Evolutionary conservation across 2,329 filamentous ascomycete genomes (phyloP).

Genomic region (Beauveria bassiana): DNA sequence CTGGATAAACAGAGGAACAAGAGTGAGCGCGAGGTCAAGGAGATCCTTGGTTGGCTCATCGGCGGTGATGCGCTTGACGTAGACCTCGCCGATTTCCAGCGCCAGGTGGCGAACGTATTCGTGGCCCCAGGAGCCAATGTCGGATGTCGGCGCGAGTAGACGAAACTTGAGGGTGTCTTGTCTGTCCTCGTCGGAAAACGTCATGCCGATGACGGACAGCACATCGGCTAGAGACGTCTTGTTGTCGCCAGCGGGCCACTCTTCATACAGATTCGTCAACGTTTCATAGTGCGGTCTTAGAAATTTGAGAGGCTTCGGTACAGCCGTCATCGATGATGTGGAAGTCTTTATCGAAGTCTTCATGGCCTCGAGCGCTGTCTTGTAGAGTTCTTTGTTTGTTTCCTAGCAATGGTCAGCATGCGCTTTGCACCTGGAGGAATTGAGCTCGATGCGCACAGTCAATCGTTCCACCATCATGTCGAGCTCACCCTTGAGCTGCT

Average conservation of each 20-base stretch:
- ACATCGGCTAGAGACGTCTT: conserved; percentile 91
- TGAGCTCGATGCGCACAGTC: conserved; percentile 50
- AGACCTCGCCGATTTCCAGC: conserved; percentile 91
- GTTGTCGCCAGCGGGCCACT: conserved; percentile 76
- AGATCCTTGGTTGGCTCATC: conserved; percentile 81
- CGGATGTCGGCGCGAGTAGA: conserved; percentile 78
- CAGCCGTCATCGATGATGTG: conserved; percentile 98
- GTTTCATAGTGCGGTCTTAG: conserved; percentile 92
- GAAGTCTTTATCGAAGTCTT: conserved; percentile 99
- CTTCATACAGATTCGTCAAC: conserved; percentile 78
- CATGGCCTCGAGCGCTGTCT: conserved; percentile 87
- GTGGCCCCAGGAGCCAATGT: conserved; percentile 96
- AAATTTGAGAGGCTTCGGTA: conserved; percentile 97
- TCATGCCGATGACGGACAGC: conserved; percentile 96
- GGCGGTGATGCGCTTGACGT: conserved; percentile 75
- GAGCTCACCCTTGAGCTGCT: conserved; percentile 95
- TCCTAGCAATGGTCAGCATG: conserved; percentile 47
- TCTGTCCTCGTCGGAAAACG: conserved; percentile 91
- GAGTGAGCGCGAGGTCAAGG: conserved; percentile 70
- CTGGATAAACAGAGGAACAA: conserved; percentile 91
- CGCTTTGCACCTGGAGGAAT: neutral
- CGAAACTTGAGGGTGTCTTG: conserved; percentile 96
- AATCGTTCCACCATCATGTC: conserved; percentile 96
- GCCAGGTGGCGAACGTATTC: conserved; percentile 96
- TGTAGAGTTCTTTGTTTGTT: conserved; percentile 79